A percentile compares a stretch with the other conserved stretches of the same genome.
Evolutionary conservation across 2,329 filamentous ascomycete species (phyloP).

Genomic region (Mollisia scopiformis): DNA sequence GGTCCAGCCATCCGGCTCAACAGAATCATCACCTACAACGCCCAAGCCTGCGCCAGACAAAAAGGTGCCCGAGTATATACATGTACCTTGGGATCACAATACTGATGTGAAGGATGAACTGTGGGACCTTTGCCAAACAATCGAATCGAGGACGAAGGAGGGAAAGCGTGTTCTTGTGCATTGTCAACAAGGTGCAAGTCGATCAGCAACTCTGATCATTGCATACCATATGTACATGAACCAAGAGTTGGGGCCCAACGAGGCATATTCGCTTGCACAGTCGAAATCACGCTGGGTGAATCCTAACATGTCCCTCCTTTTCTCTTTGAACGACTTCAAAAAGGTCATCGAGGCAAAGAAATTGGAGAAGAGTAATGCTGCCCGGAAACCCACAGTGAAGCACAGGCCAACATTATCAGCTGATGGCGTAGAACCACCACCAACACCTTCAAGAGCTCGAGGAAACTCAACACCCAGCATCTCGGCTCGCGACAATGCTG

Average conservation of each 20-base stretch:
- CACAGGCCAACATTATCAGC: slow-evolving; percentile 64
- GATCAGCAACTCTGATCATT: slow-evolving; percentile 84
- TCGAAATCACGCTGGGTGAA: slow-evolving; percentile 85
- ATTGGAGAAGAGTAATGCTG: slow-evolving; percentile 35
- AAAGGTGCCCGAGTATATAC: slow-evolving; percentile 77
- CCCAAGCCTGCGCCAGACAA: slow-evolving; percentile 53
- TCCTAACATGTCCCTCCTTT: slow-evolving; percentile 90
- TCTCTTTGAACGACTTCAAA: slow-evolving; percentile 83
- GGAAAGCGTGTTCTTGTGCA: slow-evolving; percentile 82
- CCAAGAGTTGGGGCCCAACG: slow-evolving; percentile 76
- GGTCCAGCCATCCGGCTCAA: slow-evolving; percentile 44
- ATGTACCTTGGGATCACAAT: slow-evolving; percentile 88
- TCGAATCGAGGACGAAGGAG: slow-evolving; percentile 71
- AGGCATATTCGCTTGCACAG: slow-evolving; percentile 82
- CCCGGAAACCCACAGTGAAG: slow-evolving; percentile 60
- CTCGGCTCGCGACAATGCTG: slow-evolving; percentile 23
- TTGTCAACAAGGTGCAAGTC: slow-evolving; percentile 84
- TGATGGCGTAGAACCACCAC: slow-evolving; percentile 49
- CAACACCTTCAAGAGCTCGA: slow-evolving; percentile 50
- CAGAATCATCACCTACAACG: slow-evolving; percentile 51
- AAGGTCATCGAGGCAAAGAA: slow-evolving; percentile 61
- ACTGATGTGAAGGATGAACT: slow-evolving; percentile 82
- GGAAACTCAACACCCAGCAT: slow-evolving; percentile 55
- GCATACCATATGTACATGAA: slow-evolving; percentile 83
- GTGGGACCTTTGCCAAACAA: slow-evolving; percentile 73